phyloP scores from a whole-genome alignment of 805 yeast genomes.

The Kockiozyma suomiensis region DNA sequence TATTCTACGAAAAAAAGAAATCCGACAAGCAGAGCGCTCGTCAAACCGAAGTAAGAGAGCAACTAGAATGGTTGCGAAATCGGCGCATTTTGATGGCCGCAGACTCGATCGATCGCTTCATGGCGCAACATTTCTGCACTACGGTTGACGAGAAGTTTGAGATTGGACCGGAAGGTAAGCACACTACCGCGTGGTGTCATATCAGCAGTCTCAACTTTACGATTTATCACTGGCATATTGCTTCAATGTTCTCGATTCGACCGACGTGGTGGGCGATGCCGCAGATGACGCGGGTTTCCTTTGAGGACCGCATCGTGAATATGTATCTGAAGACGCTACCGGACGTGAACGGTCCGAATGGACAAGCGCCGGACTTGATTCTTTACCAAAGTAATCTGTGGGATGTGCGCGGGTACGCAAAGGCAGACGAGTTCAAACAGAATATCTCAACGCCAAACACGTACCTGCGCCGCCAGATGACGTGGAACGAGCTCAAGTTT shows the following conservation, averaged over 20 bases:
- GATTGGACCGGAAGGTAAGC: constrained; percentile 14
- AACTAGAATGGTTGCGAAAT: constrained; percentile 13
- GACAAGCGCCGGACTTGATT: constrained; percentile 19
- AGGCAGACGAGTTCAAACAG: constrained; percentile 1
- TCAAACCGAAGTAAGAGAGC: not conserved
- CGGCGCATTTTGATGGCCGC: constrained; percentile 19
- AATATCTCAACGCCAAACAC: not conserved
- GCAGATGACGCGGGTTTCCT: constrained; percentile 19
- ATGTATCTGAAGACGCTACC: constrained; percentile 9
- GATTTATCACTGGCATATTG: constrained; percentile 27
- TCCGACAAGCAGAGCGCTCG: not conserved
- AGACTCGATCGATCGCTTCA: constrained; percentile 25
- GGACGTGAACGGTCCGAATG: constrained; percentile 15
- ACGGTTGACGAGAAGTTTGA: not conserved
- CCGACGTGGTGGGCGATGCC: constrained; percentile 31
- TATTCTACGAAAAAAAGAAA: not conserved
- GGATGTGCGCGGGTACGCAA: constrained; percentile 18
- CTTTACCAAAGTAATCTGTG: constrained; percentile 17
- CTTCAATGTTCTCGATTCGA: constrained; percentile 21
- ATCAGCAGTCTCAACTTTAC: constrained; percentile 23
- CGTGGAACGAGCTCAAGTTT: constrained; percentile 22
- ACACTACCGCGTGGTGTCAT: constrained; percentile 28
- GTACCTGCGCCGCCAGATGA: constrained; percentile 12
- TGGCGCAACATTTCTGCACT: constrained; percentile 14
- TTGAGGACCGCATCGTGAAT: constrained; percentile 18